Evolutionary conservation across 2,329 filamentous ascomycete species (phyloP), one percentile per base, ranked within the genome.

Genomic region (Zasmidium citrigriseum): DNA sequence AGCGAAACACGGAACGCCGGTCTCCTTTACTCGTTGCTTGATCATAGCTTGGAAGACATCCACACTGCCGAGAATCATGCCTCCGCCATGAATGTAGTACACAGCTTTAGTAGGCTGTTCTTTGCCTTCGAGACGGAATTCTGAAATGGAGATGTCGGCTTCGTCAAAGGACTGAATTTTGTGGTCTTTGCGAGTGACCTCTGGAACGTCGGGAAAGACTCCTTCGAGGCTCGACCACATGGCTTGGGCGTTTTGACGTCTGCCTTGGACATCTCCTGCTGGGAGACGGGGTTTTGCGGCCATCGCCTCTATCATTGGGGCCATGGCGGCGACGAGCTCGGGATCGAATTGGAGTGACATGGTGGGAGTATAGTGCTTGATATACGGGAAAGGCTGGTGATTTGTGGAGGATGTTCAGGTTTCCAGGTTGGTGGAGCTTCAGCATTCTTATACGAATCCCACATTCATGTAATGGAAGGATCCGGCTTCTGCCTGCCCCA

Each of bases 11-110:
- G 54, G 51, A 21, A 58, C n/a, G 2, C 57, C 57, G 9, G 46
- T 49, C 18, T 29, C 23, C 12, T 14, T 25, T 5, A 54, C 57
- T 18, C 46, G 46, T 9, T 16, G 12, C 22, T 24, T 25, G 29
- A 59, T 58, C 1, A 16, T 27, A 22, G 58, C 56, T 23, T 58
- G 48, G 24, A 64, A 64, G 1, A 62, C 14, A 48, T 62, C 59
- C 10, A 64, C 48, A 46, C 48, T 57, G 10, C 62, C 62, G 4
- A 64, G 25, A 18, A 64, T 60, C 57, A 62, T 60, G 18, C 62
- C 62, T 14, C 62, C 62, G 4, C 62, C 62, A 24, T 64, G 62
- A 23, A 62, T 58, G 29, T 60, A 55, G 44, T 52, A 62, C 3
- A 64, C 49, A 0, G 49, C 57, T 46, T 54, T 54, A 3, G 45